Evolutionary conservation across 208 protist species (phyloP).

Genomic region (Naegleria gruberi): DNA sequence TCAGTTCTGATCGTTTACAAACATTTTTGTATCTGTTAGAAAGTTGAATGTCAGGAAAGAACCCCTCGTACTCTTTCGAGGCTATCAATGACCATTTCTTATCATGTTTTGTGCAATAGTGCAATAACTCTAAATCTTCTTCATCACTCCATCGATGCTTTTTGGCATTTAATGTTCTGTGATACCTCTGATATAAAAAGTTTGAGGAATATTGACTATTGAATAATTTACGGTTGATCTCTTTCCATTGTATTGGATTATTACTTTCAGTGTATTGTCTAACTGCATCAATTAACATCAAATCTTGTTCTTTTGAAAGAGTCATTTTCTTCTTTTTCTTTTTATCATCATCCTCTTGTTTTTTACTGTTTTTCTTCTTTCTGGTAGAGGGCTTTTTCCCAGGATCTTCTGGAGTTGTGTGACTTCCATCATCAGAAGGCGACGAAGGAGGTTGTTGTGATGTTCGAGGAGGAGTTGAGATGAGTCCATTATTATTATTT

Average conservation of each 20-base stretch:
- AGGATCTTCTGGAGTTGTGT: no score
- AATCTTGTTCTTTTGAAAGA: background rate
- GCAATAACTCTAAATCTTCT: background rate
- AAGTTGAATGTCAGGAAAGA: background rate
- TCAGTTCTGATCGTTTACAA: background rate
- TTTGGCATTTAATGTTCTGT: background rate
- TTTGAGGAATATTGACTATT: background rate
- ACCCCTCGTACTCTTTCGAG: background rate
- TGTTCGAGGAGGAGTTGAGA: background rate
- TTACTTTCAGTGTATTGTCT: background rate
- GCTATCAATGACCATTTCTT: background rate
- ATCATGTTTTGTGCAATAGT: background rate
- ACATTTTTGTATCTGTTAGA: background rate
- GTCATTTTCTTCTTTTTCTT: background rate
- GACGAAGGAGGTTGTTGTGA: background rate
- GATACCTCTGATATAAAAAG: background rate
- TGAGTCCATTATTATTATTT: no score
- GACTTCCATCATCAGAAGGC: background rate
- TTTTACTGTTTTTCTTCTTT: no score
- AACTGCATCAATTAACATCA: background rate
- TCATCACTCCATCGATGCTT: background rate
- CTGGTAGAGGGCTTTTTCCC: no score
- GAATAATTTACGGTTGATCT: background rate
- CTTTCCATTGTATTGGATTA: background rate
- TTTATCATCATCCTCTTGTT: background rate